Conservation (phyloP, 495 filamentous ascomycete genomes). For the Penicillium manginii region DNA sequence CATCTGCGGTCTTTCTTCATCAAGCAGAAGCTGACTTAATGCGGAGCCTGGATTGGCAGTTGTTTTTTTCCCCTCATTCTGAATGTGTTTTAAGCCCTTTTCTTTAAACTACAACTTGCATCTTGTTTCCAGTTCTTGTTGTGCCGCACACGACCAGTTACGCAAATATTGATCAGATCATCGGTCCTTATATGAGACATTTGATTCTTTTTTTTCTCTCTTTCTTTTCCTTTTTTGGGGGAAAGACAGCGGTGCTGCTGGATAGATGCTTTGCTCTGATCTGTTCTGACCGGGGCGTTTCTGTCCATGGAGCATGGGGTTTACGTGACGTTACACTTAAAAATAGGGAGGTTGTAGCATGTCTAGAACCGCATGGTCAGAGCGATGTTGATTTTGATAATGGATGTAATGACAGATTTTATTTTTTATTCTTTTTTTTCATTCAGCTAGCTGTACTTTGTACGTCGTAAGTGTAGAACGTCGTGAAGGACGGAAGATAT, state of each 20-base stretch:
- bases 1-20: conserved; percentile 97
- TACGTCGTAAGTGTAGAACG: not conserved
- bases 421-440: conserved; percentile 13
- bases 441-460: conserved; percentile 8
- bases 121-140: conserved; percentile 21
- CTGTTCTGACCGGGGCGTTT: not conserved
- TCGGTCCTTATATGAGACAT: not conserved
- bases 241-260: not conserved
- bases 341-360: conserved; percentile 18
- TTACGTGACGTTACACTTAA: conserved; percentile 13
- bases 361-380: conserved; percentile 23
- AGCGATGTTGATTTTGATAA: conserved; percentile 37
- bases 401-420: conserved; percentile 39
- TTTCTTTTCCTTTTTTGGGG: not conserved
- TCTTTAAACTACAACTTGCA: conserved; percentile 24
- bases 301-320: not conserved
- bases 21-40: conserved; percentile 92
- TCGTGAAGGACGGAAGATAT: not conserved
- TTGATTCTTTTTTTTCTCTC: not conserved
- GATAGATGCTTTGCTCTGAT: not conserved
- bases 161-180: not conserved
- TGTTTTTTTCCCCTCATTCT: not conserved
- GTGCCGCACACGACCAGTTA: conserved; percentile 16
- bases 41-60: not conserved
- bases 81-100: conserved; percentile 22